Base-by-base conservation (phyloP, 2,329 filamentous ascomycete species). In the Penicillium sp. region DNA sequence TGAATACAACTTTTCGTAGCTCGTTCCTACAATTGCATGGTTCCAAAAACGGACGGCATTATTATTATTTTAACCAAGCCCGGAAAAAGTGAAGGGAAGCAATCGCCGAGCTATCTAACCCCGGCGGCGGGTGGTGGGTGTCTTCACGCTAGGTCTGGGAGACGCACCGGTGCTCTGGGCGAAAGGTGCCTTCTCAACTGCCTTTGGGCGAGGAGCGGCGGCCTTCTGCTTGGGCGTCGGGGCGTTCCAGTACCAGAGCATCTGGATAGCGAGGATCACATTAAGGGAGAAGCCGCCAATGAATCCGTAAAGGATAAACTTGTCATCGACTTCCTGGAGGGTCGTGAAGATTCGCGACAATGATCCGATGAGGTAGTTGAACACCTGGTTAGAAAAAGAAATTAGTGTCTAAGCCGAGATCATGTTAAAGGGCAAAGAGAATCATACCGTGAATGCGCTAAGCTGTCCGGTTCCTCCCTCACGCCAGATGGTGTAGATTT, bases 331-430 rank as follows among this genome's bases (percentile, higher is more conserved):
- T 81, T 99, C 94, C 72, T 97, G 93, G 57, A 99, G 81, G 9
- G 95, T 99, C 33, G 94, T 99, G 78, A 97, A 99, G 79, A 99
- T 96, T 73, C 94, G 90, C 27, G 91, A 90, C 58, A 97, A 85
- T 43, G 92, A 96, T 40, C 95, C 94, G 67, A 88, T 82, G 69
- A 99, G 90, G 78, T 96, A 99, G 82, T 97, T 97, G 84, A 99
- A 96, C 67, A 99, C 92, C 93, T 97, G 48, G 12, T 25, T 27
- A 63, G 7, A 41, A 49, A 8, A 33, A 31, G 4, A 6, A 15
- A 43, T 61, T 50, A 61, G 60, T 27, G 13, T 31, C 10, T 10
- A 40, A 7, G 7, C 21, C 12, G 29, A 13, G 8, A 21, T 17
- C 15, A n/a, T 1, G 21, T 10, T 1, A 40, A 4, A 31, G 66